Evolutionary conservation across 2,329 filamentous ascomycete genomes (phyloP).

Genomic region (Microcyclosporella mali): DNA sequence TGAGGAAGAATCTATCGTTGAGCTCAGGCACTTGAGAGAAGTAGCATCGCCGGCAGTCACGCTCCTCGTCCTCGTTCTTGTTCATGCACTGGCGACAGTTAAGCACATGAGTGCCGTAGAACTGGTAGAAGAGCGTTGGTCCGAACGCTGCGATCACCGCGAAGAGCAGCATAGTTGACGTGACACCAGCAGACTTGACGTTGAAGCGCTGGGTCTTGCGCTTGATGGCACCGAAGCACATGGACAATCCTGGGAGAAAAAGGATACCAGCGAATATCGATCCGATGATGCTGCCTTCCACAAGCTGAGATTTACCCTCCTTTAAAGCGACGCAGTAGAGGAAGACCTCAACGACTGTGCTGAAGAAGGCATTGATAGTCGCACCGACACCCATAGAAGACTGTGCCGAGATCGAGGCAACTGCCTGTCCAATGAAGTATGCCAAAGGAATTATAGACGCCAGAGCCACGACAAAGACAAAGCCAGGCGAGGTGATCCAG

Average conservation of each 20-base stretch:
- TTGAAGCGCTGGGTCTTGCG: constrained; percentile 98
- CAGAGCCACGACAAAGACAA: constrained; percentile 77
- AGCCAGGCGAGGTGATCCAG: constrained; percentile 72
- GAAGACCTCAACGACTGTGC: constrained; percentile 94
- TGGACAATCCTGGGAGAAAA: constrained; percentile 88
- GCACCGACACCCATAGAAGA: constrained; percentile 97
- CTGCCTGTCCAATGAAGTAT: constrained; percentile 97
- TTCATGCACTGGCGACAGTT: constrained; percentile 61
- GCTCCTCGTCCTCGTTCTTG: constrained; percentile 44
- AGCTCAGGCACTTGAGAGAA: constrained; percentile 83
- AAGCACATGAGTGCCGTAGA: constrained; percentile 94
- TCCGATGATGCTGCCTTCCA: constrained; percentile 94
- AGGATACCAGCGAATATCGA: constrained; percentile 97
- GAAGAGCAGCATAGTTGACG: constrained; percentile 95
- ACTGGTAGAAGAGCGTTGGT: constrained; percentile 95
- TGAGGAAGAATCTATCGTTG: constrained; percentile 79
- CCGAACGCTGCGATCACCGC: constrained; percentile 93
- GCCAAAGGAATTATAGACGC: constrained; percentile 92
- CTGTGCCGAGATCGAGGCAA: constrained; percentile 96
- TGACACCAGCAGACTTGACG: constrained; percentile 89
- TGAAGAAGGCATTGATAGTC: constrained; percentile 97
- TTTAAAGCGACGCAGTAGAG: constrained; percentile 91
- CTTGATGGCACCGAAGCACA: constrained; percentile 98
- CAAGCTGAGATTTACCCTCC: constrained; percentile 85
- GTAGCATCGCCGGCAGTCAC: constrained; percentile 87